Evolutionary conservation across 2,329 filamentous ascomycete genomes (phyloP), one percentile per base, ranked within the genome.

Genomic region (Coniochaeta sp.): DNA sequence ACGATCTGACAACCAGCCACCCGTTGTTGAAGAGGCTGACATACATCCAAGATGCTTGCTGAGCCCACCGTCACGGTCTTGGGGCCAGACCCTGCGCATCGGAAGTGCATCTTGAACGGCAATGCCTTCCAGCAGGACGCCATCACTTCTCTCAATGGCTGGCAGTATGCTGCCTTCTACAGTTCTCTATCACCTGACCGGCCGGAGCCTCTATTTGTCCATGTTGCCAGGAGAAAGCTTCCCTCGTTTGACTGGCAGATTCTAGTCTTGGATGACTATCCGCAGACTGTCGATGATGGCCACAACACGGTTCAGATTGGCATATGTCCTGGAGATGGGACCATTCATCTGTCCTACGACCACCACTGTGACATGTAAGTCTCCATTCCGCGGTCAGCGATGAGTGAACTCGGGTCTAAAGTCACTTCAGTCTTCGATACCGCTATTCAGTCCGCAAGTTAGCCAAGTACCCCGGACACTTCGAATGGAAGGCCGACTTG

Each of bases 281-380:
- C 71, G 14, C 75, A 79, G 57, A 73, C 67, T 13, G 71, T 68
- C 1, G 69, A 78, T 38, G 76, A 78, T 52, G 74, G 75, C 3
- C 76, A 78, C 58, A 78, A 79, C 53, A 78, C 74, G 3, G 72
- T 77, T 42, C 75, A 75, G 59, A 67, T 78, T 55, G 76, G 75
- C 3, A 72, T 78, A 40, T 76, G 70, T 42, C 62, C 65, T 4
- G 73, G 71, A 1, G 75, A 78, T 53, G 75, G 75, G 42, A 77
- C 71, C 16, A 76, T 79, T 22, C 76, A 78, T 53, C 60, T 79
- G 4, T 74, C 72, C 7, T 78, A 76, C 55, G 75, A 79, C 20
- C 38, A 42, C 12, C 16, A 35, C 13, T 22, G 10, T 12, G 38
- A 42, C 12, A 42, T 51, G 52, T 56, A 49, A 53, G 38, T 18